Conservation (phyloP, 73 alveolate genomes). For the Paramecium tetraurelia region DNA sequence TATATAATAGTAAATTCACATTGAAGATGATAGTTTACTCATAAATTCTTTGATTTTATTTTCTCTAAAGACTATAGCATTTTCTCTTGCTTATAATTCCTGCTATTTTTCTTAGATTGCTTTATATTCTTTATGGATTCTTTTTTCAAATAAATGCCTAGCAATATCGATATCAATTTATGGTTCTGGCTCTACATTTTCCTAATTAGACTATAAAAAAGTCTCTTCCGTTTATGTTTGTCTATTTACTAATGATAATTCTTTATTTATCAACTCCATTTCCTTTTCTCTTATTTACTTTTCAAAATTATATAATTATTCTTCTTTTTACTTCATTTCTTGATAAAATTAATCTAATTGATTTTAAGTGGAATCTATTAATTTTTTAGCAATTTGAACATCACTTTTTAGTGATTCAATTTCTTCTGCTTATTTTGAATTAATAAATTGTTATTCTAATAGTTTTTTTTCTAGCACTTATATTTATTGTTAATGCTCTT, state of each 20-base stretch:
- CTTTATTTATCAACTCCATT: conserved; percentile 51
- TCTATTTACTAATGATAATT: neutral
- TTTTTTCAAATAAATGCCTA: neutral
- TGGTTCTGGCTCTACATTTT: neutral
- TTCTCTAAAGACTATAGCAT: conserved; percentile 10
- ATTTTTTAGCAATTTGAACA: neutral
- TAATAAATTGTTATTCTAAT: neutral
- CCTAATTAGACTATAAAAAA: neutral
- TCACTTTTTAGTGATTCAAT: neutral
- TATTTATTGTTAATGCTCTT: neutral
- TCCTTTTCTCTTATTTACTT: conserved; percentile 38
- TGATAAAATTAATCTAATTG: neutral
- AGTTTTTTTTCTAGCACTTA: neutral
- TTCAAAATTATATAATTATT: neutral
- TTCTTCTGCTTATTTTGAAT: neutral
- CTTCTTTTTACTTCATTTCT: neutral
- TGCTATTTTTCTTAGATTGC: neutral
- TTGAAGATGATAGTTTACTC: neutral
- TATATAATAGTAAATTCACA: neutral
- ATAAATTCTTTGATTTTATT: neutral
- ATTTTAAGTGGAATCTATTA: neutral
- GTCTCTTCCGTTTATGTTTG: neutral
- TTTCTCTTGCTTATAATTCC: neutral
- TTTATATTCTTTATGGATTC: neutral
- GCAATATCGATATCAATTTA: neutral